Conservation (phyloP, 2,329 filamentous ascomycete genomes). For the Fusarium xyrophilum region DNA sequence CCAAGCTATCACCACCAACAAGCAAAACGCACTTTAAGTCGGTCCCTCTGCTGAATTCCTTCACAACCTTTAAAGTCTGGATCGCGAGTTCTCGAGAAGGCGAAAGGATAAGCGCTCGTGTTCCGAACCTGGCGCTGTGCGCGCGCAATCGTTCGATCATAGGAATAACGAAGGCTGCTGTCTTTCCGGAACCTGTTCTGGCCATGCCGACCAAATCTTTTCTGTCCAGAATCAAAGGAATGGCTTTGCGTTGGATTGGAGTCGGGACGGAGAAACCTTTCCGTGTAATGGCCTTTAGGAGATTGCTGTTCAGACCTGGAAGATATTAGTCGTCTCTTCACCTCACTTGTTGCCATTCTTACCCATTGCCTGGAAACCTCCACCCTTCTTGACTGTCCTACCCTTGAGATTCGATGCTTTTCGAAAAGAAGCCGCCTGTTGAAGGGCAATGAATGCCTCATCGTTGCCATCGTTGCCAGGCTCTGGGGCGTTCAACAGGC, state of each 20-base stretch:
- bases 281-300: slow-evolving; percentile 88
- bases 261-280: slow-evolving; percentile 98
- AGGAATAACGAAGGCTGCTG: slow-evolving; percentile 95
- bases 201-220: slow-evolving; percentile 99
- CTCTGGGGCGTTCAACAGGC: slow-evolving; percentile 62
- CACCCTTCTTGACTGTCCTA: slow-evolving; percentile 89
- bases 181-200: slow-evolving; percentile 97
- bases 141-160: slow-evolving; percentile 94
- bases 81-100: slow-evolving; percentile 93
- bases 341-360: slow-evolving; percentile 32
- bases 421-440: slow-evolving; percentile 85
- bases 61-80: slow-evolving; percentile 95
- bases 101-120: slow-evolving; percentile 85
- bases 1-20: slow-evolving; percentile 92
- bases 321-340: slow-evolving; percentile 19
- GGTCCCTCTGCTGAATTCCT: slow-evolving; percentile 88
- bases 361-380: slow-evolving; percentile 96
- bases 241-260: slow-evolving; percentile 95
- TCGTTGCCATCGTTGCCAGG: slow-evolving; percentile 69
- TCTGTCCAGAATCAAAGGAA: slow-evolving; percentile 85
- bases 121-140: slow-evolving; percentile 86
- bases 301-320: slow-evolving; percentile 74
- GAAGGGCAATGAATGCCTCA: slow-evolving; percentile 87
- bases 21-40: slow-evolving; percentile 89
- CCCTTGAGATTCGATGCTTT: slow-evolving; percentile 84